A percentile compares a stretch with the other conserved stretches of the same genome.
Evolutionary conservation across 331 rosid species (phyloP).

Genomic region (Ulmus americana): DNA sequence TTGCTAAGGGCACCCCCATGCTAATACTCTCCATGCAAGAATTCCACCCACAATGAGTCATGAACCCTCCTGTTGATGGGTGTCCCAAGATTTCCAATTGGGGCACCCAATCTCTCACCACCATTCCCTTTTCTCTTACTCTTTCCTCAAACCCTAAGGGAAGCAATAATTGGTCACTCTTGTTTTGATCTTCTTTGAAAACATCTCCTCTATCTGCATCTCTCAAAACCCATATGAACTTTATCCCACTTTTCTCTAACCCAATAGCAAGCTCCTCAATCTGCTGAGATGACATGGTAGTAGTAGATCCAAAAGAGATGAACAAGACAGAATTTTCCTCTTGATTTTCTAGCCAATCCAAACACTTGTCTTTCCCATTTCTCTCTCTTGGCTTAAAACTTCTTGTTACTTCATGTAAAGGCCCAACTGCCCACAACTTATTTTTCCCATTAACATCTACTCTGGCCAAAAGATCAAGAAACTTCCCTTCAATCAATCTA

Average conservation of each 20-base stretch:
- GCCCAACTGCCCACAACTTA: conserved; percentile 71
- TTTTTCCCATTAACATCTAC: background rate
- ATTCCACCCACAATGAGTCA: conserved; percentile 82
- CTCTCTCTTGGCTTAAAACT: conserved; percentile 7
- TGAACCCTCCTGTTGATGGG: conserved; percentile 53
- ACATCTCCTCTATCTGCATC: conserved; percentile 69
- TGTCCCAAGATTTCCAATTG: conserved; percentile 62
- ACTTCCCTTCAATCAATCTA: background rate
- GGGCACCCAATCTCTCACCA: conserved; percentile 77
- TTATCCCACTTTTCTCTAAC: conserved; percentile 56
- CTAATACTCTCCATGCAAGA: conserved; percentile 72
- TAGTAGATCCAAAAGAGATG: conserved; percentile 66
- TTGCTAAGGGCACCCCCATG: conserved; percentile 63
- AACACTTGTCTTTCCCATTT: conserved; percentile 24
- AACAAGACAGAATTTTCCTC: conserved; percentile 46
- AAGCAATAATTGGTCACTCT: conserved; percentile 13
- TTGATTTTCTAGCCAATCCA: conserved; percentile 68
- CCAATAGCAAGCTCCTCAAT: conserved; percentile 62
- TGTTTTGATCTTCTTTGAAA: conserved; percentile 19
- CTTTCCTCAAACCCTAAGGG: conserved; percentile 61
- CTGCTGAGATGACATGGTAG: conserved; percentile 45
- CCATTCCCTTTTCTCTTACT: conserved; percentile 30
- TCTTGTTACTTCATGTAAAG: conserved; percentile 44
- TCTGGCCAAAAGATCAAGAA: background rate
- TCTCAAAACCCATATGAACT: conserved; percentile 66